Base-by-base conservation (phyloP, 345 rosid species). In the Euphorbia pulcherrima region DNA sequence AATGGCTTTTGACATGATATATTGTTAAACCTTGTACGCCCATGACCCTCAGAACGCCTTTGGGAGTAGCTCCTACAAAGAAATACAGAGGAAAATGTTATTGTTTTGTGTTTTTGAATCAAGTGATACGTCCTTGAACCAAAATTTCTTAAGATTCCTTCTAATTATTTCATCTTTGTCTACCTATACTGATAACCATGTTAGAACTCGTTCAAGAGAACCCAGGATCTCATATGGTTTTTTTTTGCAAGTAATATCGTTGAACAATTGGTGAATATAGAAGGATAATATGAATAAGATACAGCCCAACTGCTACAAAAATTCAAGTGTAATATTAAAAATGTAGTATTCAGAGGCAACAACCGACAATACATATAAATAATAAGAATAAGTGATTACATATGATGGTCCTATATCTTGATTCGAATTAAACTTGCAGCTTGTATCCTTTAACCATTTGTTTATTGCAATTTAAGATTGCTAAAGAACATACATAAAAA, bases 21-120 rank as follows among this genome's bases (percentile, higher is more conserved):
- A 91, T 94, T 62, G 99, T 94, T 71, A 94, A 80, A 56, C 96
- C 97, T 75, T 91, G 97, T 28, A 94, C 96, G 21, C 96, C 97
- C 99, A 94, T 94, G 57, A 91, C 99, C 78, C 99, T 84, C 24
- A 94, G 95, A 69, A 91, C 99, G 72, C 97, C 99, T 88, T 94
- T 91, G 24, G 99, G 96, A 35, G 99, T 94, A 69, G 99, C 99
- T 72, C 97, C 99, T 94, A 64, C 46, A 75, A 30, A 79, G 53
- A 33, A 46, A 41, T 51, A 55, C 62, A 33, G 26, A 24, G 48
- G 35, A 44, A 62, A 69, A 44, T 44, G 50, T 3, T 33, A 33
- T 33, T 33, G 7, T 33, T 33, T 33, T 33, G 37, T 33, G 37
- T 7, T 33, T n/a, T 33, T 33, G 37, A 7, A 33, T 33, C 4